These are phyloP conservation scores for Mixia osmundae DNA, from an alignment of 1,284 basidiomycete species.

Conservation along the genomic window DNA sequence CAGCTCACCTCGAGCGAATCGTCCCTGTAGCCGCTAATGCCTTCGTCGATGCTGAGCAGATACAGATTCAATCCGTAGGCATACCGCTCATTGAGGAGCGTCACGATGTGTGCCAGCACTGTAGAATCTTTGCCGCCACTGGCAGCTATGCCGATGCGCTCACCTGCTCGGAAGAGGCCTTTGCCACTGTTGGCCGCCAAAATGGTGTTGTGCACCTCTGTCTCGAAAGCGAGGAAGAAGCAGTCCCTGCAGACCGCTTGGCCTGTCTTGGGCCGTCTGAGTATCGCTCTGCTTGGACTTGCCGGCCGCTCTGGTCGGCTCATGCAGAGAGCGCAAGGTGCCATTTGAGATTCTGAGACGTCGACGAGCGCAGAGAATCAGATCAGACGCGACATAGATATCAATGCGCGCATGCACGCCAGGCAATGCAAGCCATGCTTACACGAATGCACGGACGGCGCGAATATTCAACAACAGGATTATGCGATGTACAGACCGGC, in stretches of 20 bases:
- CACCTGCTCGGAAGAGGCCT: conserved; percentile 79
- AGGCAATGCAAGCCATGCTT: no score
- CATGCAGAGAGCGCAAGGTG: conserved; percentile 16
- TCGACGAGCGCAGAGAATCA: no score
- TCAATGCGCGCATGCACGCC: no score
- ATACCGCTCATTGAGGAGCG: conserved; percentile 78
- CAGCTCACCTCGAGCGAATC: conserved; percentile 67
- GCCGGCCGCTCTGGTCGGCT: no score
- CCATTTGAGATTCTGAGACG: conserved; percentile 10
- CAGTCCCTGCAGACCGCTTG: conserved; percentile 76
- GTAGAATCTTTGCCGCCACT: conserved; percentile 99
- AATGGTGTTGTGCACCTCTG: conserved; percentile 93
- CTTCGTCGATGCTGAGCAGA: conserved; percentile 91
- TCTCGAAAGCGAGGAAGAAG: conserved; percentile 80
- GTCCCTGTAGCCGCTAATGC: conserved; percentile 92
- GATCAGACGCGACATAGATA: no score
- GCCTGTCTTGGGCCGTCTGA: conserved; percentile 89
- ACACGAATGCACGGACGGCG: no score
- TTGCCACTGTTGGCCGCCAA: conserved; percentile 22
- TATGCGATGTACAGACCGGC: no score
- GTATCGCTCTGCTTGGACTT: conserved; percentile 40
- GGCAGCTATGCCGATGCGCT: conserved; percentile 88
- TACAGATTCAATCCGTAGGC: conserved; percentile 77
- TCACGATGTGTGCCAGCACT: conserved; percentile 91
- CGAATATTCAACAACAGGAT: no score